Percentiles rank a stretch among this genome's conserved stretches.
phyloP scores from a whole-genome alignment of 2,329 filamentous ascomycete species.

The Colletotrichum musae region DNA sequence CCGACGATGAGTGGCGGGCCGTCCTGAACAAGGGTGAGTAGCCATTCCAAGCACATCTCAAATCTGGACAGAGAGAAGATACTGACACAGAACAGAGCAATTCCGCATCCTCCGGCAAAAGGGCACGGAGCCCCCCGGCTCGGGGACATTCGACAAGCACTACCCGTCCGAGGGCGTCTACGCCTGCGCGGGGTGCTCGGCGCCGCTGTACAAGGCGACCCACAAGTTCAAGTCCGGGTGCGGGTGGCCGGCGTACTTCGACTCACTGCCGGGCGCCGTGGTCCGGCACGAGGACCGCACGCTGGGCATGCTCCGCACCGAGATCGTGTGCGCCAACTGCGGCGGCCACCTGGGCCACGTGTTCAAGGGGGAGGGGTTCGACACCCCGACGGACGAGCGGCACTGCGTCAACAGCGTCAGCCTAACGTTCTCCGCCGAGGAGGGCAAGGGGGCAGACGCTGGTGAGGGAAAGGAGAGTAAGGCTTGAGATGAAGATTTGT shows the following conservation, averaged over 20 bases:
- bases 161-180: constrained; percentile 83
- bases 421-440: constrained; percentile 82
- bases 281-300: constrained; percentile 82
- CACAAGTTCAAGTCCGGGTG: constrained; percentile 98
- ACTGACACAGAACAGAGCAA: constrained; percentile 76
- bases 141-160: constrained; percentile 91
- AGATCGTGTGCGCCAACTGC: constrained; percentile 96
- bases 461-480: constrained; percentile 50
- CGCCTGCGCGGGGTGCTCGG: constrained; percentile 86
- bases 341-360: constrained; percentile 93
- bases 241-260: constrained; percentile 98
- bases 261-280: constrained; percentile 92
- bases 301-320: constrained; percentile 87
- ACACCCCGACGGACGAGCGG: constrained; percentile 91
- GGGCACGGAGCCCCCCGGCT: constrained; percentile 87
- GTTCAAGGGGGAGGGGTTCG: constrained; percentile 89
- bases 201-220: constrained; percentile 90
- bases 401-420: constrained; percentile 98
- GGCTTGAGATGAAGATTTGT: constrained; percentile 44
- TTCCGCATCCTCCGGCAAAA: constrained; percentile 94
- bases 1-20: constrained; percentile 89
- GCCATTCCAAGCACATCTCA: no score
- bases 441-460: constrained; percentile 59
- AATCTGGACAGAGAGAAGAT: no score
- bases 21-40: constrained; percentile 74